Percentiles rank a stretch among this genome's conserved stretches.
These are phyloP conservation scores for Beauveria bassiana DNA, from an alignment of 2,329 filamentous ascomycete species.

Conservation along the genomic window DNA sequence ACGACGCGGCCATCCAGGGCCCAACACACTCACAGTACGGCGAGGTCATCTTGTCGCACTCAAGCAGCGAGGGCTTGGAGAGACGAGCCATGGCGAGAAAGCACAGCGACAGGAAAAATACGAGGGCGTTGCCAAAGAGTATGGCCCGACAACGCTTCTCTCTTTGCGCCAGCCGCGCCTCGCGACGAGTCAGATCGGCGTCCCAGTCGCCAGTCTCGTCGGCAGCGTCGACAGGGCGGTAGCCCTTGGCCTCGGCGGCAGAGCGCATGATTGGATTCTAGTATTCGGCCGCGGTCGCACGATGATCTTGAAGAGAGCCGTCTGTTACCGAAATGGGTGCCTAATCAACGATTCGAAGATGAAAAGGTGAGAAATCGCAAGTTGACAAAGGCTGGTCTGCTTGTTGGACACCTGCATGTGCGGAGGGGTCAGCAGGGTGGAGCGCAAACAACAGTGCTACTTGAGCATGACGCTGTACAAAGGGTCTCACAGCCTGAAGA, in stretches of 20 bases:
- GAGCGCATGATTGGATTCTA: neutral
- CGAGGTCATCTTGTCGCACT: constrained; percentile 7
- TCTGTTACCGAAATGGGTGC: no score
- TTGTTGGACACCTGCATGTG: no score
- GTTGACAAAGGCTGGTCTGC: no score
- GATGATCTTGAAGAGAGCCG: no score
- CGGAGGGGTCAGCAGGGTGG: no score
- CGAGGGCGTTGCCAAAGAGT: neutral
- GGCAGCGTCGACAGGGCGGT: neutral
- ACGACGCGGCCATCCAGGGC: neutral
- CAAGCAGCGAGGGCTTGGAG: constrained; percentile 1
- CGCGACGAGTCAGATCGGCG: constrained; percentile 4
- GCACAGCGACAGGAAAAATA: constrained; percentile 1
- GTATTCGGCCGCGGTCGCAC: no score
- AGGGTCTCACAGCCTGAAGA: no score
- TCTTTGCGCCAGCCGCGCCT: constrained; percentile 2
- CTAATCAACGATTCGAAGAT: no score
- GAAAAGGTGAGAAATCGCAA: no score
- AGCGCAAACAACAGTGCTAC: no score
- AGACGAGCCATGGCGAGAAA: neutral
- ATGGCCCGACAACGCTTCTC: neutral
- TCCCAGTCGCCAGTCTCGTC: constrained; percentile 3
- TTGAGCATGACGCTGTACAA: no score
- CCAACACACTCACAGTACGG: constrained; percentile 1
- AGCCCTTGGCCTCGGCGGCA: constrained; percentile 3